phyloP scores from a whole-genome alignment of 2,329 filamentous ascomycete genomes.

The Colletotrichum trifolii region DNA sequence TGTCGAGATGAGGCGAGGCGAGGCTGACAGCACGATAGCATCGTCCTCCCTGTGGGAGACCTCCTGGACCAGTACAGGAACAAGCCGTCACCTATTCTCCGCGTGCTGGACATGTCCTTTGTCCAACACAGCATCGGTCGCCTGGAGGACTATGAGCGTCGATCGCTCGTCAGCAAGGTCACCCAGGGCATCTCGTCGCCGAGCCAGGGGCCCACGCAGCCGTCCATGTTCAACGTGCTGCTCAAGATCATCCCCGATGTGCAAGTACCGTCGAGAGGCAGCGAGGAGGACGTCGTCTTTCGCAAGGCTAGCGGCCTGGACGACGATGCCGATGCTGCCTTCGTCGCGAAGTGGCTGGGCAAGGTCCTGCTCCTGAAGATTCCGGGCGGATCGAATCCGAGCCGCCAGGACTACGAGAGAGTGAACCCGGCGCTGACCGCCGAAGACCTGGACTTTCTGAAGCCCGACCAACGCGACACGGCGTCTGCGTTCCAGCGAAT shows the following conservation, averaged over 20 bases:
- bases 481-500: conserved; percentile 46
- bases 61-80: conserved; percentile 90
- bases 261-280: conserved; percentile 79
- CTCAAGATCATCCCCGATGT: conserved; percentile 79
- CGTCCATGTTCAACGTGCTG: conserved; percentile 84
- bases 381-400: conserved; percentile 41
- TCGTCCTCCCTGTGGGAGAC: conserved; percentile 85
- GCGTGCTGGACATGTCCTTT: conserved; percentile 89
- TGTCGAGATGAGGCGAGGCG: conserved; percentile 1
- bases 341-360: conserved; percentile 79
- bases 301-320: conserved; percentile 74
- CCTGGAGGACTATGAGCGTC: conserved; percentile 68
- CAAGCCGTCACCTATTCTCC: conserved; percentile 77
- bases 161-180: conserved; percentile 77
- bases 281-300: conserved; percentile 78
- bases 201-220: conserved; percentile 46
- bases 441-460: conserved; percentile 77
- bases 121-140: conserved; percentile 81
- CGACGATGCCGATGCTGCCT: conserved; percentile 75
- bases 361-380: conserved; percentile 75
- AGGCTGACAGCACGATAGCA: conserved; percentile 49
- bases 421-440: conserved; percentile 67
- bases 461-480: conserved; percentile 63
- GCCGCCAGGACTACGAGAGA: conserved; percentile 37
- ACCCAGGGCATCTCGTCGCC: conserved; percentile 71